These are phyloP conservation scores for Asterochloris sp. DNA, from an alignment of 139 green algal species.

Conservation along the genomic window DNA sequence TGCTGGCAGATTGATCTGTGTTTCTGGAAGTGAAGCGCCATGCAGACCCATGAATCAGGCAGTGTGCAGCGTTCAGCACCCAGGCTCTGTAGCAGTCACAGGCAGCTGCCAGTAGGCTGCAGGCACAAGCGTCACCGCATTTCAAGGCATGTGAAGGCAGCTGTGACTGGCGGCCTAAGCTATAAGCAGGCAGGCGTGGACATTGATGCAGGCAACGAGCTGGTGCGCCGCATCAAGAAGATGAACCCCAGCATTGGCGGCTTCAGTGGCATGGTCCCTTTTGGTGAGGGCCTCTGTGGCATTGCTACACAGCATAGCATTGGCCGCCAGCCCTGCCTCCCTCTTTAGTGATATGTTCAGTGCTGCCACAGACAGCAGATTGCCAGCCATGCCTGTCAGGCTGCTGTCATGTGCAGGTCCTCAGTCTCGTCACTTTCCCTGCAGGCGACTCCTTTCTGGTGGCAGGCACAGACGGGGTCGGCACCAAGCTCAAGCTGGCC, in stretches of 20 bases:
- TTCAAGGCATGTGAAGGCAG: too few species aligned
- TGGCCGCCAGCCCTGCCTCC: background rate
- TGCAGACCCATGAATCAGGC: too few species aligned
- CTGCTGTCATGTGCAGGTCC: too few species aligned
- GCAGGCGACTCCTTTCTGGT: constrained; percentile 91
- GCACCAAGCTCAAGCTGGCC: constrained; percentile 97
- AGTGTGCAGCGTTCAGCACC: too few species aligned
- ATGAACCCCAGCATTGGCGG: constrained; percentile 91
- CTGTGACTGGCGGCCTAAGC: constrained; percentile 33
- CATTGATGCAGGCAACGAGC: constrained; percentile 96
- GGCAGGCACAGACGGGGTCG: constrained; percentile 94
- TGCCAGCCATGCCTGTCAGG: too few species aligned
- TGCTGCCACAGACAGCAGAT: background rate
- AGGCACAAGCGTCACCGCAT: too few species aligned
- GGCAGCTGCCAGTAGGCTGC: too few species aligned
- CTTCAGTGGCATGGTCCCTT: constrained; percentile 94
- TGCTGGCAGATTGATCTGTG: too few species aligned
- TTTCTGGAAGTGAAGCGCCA: too few species aligned
- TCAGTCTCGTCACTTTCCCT: background rate
- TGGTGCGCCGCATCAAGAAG: constrained; percentile 90
- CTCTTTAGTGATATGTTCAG: background rate
- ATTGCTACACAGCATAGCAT: background rate
- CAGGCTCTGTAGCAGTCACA: too few species aligned
- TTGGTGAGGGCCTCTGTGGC: constrained; percentile 55
- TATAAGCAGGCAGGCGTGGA: constrained; percentile 95